phyloP scores from a whole-genome alignment of 2,329 filamentous ascomycete genomes.

The Botrytis fabae region DNA sequence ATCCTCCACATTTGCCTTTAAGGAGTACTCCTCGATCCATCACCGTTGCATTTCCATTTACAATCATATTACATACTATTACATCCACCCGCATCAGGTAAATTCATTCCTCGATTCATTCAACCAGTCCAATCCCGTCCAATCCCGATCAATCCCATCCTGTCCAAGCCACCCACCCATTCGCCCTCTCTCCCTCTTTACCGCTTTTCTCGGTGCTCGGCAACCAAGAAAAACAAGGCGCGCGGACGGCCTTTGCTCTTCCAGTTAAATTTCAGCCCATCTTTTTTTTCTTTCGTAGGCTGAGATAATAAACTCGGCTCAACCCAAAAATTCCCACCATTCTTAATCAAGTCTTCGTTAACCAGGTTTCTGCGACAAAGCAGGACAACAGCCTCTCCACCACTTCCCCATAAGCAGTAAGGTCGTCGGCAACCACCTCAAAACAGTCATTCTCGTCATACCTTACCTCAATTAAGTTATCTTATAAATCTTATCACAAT shows the following conservation, averaged over 20 bases:
- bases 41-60: not conserved
- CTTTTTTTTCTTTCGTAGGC: slow-evolving; percentile 11
- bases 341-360: slow-evolving; percentile 41
- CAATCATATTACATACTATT: slow-evolving; percentile 1
- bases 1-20: not conserved
- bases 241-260: slow-evolving; percentile 13
- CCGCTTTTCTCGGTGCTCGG: slow-evolving; percentile 14
- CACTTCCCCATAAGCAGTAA: slow-evolving; percentile 42
- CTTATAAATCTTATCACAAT: slow-evolving; percentile 47
- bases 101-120: slow-evolving; percentile 13
- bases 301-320: slow-evolving; percentile 31
- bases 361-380: slow-evolving; percentile 41
- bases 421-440: slow-evolving; percentile 41
- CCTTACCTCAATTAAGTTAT: slow-evolving; percentile 31
- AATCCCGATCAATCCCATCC: not conserved
- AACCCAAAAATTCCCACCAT: slow-evolving; percentile 37
- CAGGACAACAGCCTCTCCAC: slow-evolving; percentile 39
- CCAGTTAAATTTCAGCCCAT: slow-evolving; percentile 22
- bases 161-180: not conserved
- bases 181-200: not conserved
- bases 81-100: not conserved
- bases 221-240: slow-evolving; percentile 11
- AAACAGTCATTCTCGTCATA: slow-evolving; percentile 43
- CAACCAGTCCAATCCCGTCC: slow-evolving; percentile 24
- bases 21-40: not conserved